phyloP scores from a whole-genome alignment of 2,329 filamentous ascomycete species.

The Fusarium citri region DNA sequence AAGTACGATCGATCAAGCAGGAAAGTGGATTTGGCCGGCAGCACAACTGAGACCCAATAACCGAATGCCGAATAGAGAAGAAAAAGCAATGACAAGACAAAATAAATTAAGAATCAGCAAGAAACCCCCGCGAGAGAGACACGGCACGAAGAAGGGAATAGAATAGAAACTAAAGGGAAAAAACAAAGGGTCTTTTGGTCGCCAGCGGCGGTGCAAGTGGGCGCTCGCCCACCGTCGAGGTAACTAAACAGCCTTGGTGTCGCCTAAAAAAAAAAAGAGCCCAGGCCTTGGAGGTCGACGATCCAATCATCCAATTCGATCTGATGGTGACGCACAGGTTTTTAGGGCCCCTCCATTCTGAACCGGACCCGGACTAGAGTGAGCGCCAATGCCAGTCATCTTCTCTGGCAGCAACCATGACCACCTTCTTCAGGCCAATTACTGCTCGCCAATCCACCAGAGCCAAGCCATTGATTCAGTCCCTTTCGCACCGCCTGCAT shows the following conservation, averaged over 20 bases:
- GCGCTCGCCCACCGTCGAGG: slow-evolving; percentile 22
- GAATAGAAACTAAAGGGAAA: slow-evolving; percentile 13
- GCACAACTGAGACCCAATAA: slow-evolving; percentile 11
- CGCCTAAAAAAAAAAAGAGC: slow-evolving; percentile 9
- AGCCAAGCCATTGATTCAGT: slow-evolving; percentile 32
- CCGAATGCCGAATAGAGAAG: slow-evolving; percentile 15
- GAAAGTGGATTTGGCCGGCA: slow-evolving; percentile 26
- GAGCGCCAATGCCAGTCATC: slow-evolving; percentile 49
- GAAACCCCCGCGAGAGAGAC: slow-evolving; percentile 9
- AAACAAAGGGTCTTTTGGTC: slow-evolving; percentile 38
- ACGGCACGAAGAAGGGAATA: slow-evolving; percentile 4
- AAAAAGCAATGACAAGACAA: slow-evolving; percentile 2
- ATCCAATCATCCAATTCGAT: slow-evolving; percentile 48
- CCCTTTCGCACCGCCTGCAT: slow-evolving; percentile 24
- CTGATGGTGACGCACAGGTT: slow-evolving; percentile 48
- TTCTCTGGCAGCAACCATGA: slow-evolving; percentile 42
- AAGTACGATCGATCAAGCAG: slow-evolving; percentile 17
- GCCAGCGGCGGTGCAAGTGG: slow-evolving; percentile 41
- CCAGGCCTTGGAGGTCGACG: slow-evolving; percentile 28
- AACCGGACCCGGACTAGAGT: slow-evolving; percentile 44
- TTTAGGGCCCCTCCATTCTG: slow-evolving; percentile 42
- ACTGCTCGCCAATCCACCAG: background rate
- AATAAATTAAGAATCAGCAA: background rate
- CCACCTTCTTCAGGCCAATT: slow-evolving; percentile 20
- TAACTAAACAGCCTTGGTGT: slow-evolving; percentile 19